Evolutionary conservation across 2,329 filamentous ascomycete genomes (phyloP).

Genomic region (Beauveria bassiana): DNA sequence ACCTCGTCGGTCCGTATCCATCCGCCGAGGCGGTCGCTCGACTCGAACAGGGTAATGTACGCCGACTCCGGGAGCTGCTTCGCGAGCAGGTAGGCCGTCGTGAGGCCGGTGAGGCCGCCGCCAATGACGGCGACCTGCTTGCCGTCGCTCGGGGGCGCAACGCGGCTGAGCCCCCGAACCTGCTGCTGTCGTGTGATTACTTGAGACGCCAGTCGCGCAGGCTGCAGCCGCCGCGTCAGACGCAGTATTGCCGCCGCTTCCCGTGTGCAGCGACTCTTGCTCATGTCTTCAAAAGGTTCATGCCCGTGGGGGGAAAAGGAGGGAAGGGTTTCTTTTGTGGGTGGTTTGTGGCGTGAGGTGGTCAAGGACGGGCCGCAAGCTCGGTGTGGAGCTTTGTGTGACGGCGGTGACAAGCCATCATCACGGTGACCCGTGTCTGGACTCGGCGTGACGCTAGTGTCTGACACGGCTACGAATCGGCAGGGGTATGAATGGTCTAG

Average conservation of each 20-base stretch:
- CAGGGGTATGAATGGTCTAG: too few relatives aligned
- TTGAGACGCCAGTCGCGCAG: not conserved
- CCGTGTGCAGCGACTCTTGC: not conserved
- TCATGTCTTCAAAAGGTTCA: conserved; percentile 1
- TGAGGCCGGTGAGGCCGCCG: conserved; percentile 75
- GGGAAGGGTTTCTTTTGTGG: not conserved
- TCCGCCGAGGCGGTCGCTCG: conserved; percentile 61
- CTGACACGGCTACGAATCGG: not conserved
- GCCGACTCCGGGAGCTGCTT: conserved; percentile 54
- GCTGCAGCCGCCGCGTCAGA: not conserved
- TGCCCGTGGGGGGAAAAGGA: not conserved
- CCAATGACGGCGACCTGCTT: conserved; percentile 60
- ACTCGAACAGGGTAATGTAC: conserved; percentile 77
- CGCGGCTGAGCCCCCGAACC: too few relatives aligned
- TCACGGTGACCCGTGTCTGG: too few relatives aligned
- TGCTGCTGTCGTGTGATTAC: not conserved
- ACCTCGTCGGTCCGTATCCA: conserved; percentile 69
- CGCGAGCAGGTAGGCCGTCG: conserved; percentile 68
- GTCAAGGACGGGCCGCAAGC: too few relatives aligned
- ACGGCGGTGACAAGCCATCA: not conserved
- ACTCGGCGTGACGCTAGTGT: not conserved
- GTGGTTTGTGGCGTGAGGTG: conserved; percentile 1
- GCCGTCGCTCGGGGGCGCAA: not conserved
- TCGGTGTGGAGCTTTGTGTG: conserved; percentile 3
- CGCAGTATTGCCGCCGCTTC: not conserved